Base-by-base conservation (phyloP, 1,284 basidiomycete genomes). In the Chalciporus sp. region DNA sequence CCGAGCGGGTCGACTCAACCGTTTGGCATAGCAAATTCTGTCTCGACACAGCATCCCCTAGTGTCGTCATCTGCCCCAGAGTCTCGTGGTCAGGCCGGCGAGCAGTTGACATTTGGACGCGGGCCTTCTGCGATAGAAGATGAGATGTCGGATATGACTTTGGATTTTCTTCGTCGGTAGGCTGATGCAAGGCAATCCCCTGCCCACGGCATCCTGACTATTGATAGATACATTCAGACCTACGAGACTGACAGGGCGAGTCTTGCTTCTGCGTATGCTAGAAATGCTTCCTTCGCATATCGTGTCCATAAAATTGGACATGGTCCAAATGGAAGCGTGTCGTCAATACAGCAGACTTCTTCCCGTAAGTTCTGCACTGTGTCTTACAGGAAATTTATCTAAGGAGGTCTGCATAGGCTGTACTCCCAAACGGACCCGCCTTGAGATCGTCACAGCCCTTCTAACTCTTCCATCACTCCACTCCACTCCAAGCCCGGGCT, bases 251-350 rank as follows among this genome's bases (percentile, higher is more conserved):
- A 72, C 42, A 70, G 67, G 35, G 61, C 64, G 39, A 64, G 60
- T 44, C 70, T 69, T 44, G 69, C 69, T 39, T 67, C 67, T 39
- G 69, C 69, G n/a, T 69, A 69, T 44, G 61, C 62, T 46, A 52
- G 58, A 39, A 58, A 59, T 5, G 66, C 68, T 17, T 69, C 68
- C 42, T 69, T 71, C 17, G 65, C 59, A 35, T 72, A 66, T 52
- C 66, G 69, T 50, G 56, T 50, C 29, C 60, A 70, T 40, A 44
- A 55, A 40, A 39, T 52, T 16, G 23, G 29, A 12, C 48, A 41
- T 53, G 35, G 44, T 40, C 28, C 20, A 7, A 23, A 27, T 7
- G 52, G n/a, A 6, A 27, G 39, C 5, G 16, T 31, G 12, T 46
- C 43, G 10, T 44, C 48, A 14, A 46, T 53, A 37, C 4, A 17